These are phyloP conservation scores for Lactarius tabidus DNA, from an alignment of 768 basidiomycete genomes.

Conservation along the genomic window DNA sequence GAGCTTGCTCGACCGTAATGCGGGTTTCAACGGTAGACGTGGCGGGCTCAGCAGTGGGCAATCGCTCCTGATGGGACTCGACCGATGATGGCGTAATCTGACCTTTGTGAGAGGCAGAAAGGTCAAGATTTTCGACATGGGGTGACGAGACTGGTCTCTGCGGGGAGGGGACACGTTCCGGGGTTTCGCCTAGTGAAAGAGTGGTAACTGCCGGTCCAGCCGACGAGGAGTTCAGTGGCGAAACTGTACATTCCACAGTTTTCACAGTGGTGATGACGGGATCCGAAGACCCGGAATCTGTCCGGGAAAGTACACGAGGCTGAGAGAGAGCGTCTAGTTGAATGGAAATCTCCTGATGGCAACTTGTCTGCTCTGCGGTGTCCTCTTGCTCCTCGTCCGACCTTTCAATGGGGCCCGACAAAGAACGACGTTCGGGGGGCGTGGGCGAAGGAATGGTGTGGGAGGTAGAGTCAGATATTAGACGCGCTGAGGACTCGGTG, in stretches of 20 bases:
- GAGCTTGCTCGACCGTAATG: conserved; percentile 5
- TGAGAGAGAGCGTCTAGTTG: not conserved
- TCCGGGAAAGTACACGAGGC: not conserved
- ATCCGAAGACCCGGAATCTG: not conserved
- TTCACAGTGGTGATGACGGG: not conserved
- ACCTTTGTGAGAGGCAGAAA: not conserved
- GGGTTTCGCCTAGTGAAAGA: not conserved
- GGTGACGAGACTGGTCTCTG: not conserved
- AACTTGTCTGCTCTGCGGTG: not conserved
- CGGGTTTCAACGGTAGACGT: conserved; percentile 2
- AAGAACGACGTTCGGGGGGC: not conserved
- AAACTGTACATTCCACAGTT: not conserved
- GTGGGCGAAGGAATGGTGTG: not conserved
- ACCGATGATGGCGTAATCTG: not conserved
- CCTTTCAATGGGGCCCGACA: not conserved
- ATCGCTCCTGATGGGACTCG: conserved; percentile 1
- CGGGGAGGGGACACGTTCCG: not conserved
- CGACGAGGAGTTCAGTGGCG: not conserved
- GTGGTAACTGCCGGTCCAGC: not conserved
- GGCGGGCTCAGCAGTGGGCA: not conserved
- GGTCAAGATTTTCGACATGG: not conserved
- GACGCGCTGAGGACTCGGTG: not conserved
- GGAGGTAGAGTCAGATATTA: not conserved
- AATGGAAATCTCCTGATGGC: not conserved
- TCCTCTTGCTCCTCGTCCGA: not conserved